Percentiles rank a stretch among this genome's conserved stretches.
These are phyloP conservation scores for Hyparrhenia diplandra DNA, from an alignment of 176 grass and related monocot genomes.

Conservation along the genomic window DNA sequence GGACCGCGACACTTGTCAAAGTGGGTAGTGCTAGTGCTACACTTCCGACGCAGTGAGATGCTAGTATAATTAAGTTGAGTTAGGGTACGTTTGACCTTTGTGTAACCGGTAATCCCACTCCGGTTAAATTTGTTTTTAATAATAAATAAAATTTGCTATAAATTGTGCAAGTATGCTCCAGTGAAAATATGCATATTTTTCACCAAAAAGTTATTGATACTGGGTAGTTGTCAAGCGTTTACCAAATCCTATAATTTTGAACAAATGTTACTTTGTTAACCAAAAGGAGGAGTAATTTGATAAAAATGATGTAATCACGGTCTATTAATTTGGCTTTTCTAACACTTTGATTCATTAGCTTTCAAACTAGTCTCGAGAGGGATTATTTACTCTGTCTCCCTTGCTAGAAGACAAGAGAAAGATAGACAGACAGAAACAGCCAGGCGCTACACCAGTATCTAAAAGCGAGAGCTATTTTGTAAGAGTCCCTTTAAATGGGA, in stretches of 20 bases:
- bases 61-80: background rate
- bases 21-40: background rate
- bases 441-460: no score
- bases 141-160: background rate
- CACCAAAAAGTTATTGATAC: background rate
- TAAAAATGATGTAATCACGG: background rate
- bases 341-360: background rate
- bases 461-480: no score
- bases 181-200: background rate
- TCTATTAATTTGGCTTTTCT: background rate
- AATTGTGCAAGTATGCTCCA: background rate
- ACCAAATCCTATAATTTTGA: background rate
- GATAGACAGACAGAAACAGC: no score
- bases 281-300: background rate
- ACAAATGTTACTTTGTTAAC: background rate
- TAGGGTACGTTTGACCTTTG: background rate
- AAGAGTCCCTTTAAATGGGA: no score
- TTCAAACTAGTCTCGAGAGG: no score
- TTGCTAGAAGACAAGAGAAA: no score
- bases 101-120: background rate
- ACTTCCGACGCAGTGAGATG: background rate
- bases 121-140: background rate
- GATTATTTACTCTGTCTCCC: no score
- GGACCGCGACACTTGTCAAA: conserved; percentile 28
- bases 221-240: background rate